Base-by-base conservation (phyloP, 805 yeast genomes). In the Saccharomycopsis javanensis region DNA sequence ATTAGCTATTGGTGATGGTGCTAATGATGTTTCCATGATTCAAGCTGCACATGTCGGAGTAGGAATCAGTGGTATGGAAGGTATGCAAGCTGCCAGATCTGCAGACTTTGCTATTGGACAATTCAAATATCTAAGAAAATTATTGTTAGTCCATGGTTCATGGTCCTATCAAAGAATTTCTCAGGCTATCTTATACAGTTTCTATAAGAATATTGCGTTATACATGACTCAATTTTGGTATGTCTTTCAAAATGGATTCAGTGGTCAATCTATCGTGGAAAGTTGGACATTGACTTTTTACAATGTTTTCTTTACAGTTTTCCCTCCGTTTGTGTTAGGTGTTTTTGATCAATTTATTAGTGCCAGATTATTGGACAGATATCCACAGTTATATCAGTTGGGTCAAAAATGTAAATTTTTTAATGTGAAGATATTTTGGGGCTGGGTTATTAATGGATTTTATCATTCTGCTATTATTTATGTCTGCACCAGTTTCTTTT, bases 21-120 rank as follows among this genome's bases (percentile, higher is more conserved):
- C 99, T 2, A 94, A 94, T 67, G 99, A 94, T 73, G 99, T 94
- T 45, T 86, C 96, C 37, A 94, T 94, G 99, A 94, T 94, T 63
- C 99, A 94, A 71, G 98, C 99, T 15, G 99, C 99, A 0, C 98
- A 94, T 70, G 97, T 94, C 55, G 99, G 99, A 61, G 96, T 94
- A 25, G 99, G 99, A 68, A 95, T 94, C 61, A 88, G 96, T 71
- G 99, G 99, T 63, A 86, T 90, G 92, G 99, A 94, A 73, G 99
- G 99, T 64, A 90, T 91, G 89, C 99, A 94, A 71, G 99, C 99
- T 10, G 97, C 99, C 0, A 80, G 99, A 69, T 85, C 96, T 69
- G 98, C 99, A 0, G 99, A 94, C 75, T 82, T 94, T 60, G 90
- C 98, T 0, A 89, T 95, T 70, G 98, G 97, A 0, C 98, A 94